These are phyloP conservation scores for Hirsutella rhossiliensis DNA, from an alignment of 2,329 filamentous ascomycete species.

Conservation along the genomic window DNA sequence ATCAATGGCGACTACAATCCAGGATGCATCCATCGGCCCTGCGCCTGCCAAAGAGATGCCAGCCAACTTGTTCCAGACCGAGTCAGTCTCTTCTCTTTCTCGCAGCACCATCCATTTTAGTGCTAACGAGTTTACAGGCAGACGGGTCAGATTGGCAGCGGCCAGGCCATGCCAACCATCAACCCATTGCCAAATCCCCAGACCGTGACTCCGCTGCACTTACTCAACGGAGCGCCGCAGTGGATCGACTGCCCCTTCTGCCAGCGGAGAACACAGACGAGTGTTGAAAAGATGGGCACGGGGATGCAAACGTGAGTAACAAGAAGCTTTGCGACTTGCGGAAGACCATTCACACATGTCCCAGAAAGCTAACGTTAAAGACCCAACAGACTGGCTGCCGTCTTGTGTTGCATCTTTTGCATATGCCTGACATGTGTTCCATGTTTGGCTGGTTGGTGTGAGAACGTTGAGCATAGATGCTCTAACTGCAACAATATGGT, in stretches of 20 bases:
- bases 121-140: too few relatives aligned
- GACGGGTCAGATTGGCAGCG: background rate
- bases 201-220: background rate
- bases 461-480: background rate
- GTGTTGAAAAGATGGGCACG: background rate
- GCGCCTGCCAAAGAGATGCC: background rate
- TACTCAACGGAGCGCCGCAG: background rate
- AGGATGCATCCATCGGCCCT: background rate
- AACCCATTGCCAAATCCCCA: background rate
- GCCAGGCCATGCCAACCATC: background rate
- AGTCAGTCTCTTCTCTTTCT: too few relatives aligned
- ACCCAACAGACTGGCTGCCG: background rate
- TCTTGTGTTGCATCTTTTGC: background rate
- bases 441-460: background rate
- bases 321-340: too few relatives aligned
- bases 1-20: background rate
- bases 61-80: too few relatives aligned
- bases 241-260: background rate
- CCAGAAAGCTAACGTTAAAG: too few relatives aligned
- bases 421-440: background rate
- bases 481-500: background rate
- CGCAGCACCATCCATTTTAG: too few relatives aligned
- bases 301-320: background rate
- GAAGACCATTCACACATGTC: too few relatives aligned
- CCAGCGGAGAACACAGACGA: background rate